Base-by-base conservation (phyloP, 306 rosid genomes). In the Potentilla sterilis region DNA sequence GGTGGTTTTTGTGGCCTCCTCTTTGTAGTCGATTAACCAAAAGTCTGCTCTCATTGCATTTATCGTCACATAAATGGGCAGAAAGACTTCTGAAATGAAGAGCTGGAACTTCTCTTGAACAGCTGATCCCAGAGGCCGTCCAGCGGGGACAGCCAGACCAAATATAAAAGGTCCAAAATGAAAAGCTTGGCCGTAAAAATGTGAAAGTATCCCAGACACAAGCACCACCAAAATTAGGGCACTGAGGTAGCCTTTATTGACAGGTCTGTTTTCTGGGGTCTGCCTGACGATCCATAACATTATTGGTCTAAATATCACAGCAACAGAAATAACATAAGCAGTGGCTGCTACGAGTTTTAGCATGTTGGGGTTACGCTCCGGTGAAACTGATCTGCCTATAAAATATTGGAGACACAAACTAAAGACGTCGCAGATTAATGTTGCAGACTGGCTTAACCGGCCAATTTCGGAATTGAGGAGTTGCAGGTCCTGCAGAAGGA, bases 61-160 rank as follows among this genome's bases (percentile, higher is more conserved):
- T 2, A 76, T 81, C 2, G 88, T 83, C 6, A 88, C 83, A 74
- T 79, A 92, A 18, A 92, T 19, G 3, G 97, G 97, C 49, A 92
- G 49, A 21, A 87, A 67, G 49, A 88, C 77, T 0, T 81, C 81
- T 1, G 62, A 70, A 40, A 79, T 80, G 32, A 92, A 81, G 54
- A 80, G 38, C 8, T 81, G 55, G 42, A 89, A 54, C 63, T 84
- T 87, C 19, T 85, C 81, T 28, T 88, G 87, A 46, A 92, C 38
- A 3, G 92, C 84, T 7, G 89, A 85, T 37, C 93, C 96, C 38
- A 87, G 55, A 0, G 92, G 93, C 12, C 90, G 90, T 47, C 97
- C 96, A 59, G 85, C 90, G 0, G 92, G 93, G 22, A 90, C 86
- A 4, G 86, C 73, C 72, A 92, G 54, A 3, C 97, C 97, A 24